phyloP scores from a whole-genome alignment of 345 rosid genomes.

The Corymbia maculata region DNA sequence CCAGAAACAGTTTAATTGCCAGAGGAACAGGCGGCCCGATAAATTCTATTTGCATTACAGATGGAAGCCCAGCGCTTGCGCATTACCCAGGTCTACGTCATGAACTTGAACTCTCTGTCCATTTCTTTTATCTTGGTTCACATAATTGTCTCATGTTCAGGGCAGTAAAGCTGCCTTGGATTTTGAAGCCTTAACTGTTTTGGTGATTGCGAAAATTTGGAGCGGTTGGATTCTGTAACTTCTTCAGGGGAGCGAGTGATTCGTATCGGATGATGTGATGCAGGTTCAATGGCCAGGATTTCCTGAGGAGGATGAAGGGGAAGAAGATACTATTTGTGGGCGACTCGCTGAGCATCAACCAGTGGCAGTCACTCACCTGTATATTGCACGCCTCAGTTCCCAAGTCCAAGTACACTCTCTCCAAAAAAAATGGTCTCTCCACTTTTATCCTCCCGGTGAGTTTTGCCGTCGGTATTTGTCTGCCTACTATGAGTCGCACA shows the following conservation, averaged over 20 bases:
- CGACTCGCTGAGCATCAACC: constrained; percentile 73
- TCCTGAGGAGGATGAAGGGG: constrained; percentile 40
- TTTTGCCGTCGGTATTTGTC: background rate
- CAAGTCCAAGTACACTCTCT: constrained; percentile 17
- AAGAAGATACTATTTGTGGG: constrained; percentile 71
- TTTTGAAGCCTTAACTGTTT: background rate
- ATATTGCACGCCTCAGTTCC: constrained; percentile 58
- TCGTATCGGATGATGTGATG: background rate
- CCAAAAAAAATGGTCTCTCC: constrained; percentile 16
- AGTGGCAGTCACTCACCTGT: constrained; percentile 71
- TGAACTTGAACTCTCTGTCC: background rate
- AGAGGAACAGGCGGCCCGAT: constrained; percentile 46
- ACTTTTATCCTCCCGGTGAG: constrained; percentile 27
- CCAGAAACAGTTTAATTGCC: constrained; percentile 40
- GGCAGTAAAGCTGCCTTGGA: background rate
- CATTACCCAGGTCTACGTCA: constrained; percentile 24
- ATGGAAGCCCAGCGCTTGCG: constrained; percentile 45
- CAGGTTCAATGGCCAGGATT: constrained; percentile 46
- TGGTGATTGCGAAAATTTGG: background rate
- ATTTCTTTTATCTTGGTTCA: background rate
- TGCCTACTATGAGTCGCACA: background rate
- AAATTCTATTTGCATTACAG: constrained; percentile 25
- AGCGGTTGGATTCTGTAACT: background rate
- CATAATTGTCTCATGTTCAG: background rate
- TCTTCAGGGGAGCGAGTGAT: background rate